Base-by-base conservation (phyloP, 768 basidiomycete genomes). In the Scleroderma bovista region DNA sequence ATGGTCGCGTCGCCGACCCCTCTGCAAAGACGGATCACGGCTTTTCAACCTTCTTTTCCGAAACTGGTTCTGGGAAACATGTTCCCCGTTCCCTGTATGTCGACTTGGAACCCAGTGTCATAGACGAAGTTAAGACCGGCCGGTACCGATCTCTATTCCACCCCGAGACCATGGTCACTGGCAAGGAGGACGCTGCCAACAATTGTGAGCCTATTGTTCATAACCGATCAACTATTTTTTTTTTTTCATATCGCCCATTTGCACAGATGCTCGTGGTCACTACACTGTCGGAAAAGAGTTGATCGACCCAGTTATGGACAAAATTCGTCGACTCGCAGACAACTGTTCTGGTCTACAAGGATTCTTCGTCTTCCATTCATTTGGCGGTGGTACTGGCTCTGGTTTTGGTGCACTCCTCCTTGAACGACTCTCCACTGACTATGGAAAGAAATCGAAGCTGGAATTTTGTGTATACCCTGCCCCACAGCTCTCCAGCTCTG, bases 311-410 rank as follows among this genome's bases (percentile, higher is more conserved):
- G 94, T 96, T 48, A 89, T 97, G 84, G 96, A 99, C 74, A 94
- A 91, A 71, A 76, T 98, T 59, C 90, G 96, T 68, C 88, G 91
- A 59, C 83, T 99, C 55, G 91, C 94, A 46, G 96, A 99, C 73
- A 96, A 96, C 75, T 98, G 95, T 75, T 82, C 84, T 44, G 96
- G 96, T 67, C 84, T 99, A 40, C 96, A 99, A 73, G 96, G 96
- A 62, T 99, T 99, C 84, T 98, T 98, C 66, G 91, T 98, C 65
- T 98, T 98, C 84, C 96, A 98, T 76, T 98, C 96, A 17, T 98
- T 99, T 68, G 96, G 96, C 67, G 96, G 96, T 66, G 96, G 96
- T 71, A 98, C 96, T 66, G 96, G 96, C 63, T 99, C 96, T 54
- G 96, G 96, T 65, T 95, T 99, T 63, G 96, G 96, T 67, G 95